These are phyloP conservation scores for Pseudocercospora pini-densiflorae DNA, from an alignment of 2,329 filamentous ascomycete genomes.

Conservation along the genomic window DNA sequence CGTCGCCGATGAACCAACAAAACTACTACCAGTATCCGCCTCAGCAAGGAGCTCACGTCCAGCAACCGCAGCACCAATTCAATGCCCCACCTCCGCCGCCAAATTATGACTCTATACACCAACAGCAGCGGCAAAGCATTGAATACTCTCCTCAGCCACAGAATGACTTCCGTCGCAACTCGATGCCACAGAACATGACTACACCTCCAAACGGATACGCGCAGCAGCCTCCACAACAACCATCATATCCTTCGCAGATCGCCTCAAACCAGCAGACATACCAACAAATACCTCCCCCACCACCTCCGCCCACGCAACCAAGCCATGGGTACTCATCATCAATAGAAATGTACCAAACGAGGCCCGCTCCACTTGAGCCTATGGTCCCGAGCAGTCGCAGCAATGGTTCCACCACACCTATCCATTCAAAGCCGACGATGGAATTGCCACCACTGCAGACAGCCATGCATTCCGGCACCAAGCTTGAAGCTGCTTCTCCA, in stretches of 20 bases:
- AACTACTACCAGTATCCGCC: constrained; percentile 48
- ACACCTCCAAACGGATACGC: constrained; percentile 37
- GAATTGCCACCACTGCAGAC: constrained; percentile 51
- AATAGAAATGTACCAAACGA: constrained; percentile 26
- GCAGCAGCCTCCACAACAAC: constrained; percentile 44
- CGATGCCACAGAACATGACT: constrained; percentile 45
- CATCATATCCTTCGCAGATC: constrained; percentile 37
- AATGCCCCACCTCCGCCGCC: constrained; percentile 36
- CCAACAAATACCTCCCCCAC: constrained; percentile 27
- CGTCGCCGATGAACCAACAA: constrained; percentile 38
- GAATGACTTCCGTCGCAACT: constrained; percentile 47
- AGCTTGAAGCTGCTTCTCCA: constrained; percentile 51
- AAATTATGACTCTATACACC: constrained; percentile 26
- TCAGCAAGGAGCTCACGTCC: constrained; percentile 34
- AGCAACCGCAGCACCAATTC: constrained; percentile 45
- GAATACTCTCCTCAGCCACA: constrained; percentile 43
- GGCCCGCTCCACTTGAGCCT: constrained; percentile 33
- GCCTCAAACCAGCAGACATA: constrained; percentile 37
- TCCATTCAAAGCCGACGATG: constrained; percentile 22
- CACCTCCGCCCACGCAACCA: constrained; percentile 26
- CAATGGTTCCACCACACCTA: constrained; percentile 27
- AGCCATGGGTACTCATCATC: constrained; percentile 29
- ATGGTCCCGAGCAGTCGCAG: constrained; percentile 34
- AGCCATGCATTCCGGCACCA: constrained; percentile 37
- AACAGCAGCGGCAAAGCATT: constrained; percentile 45